Base-by-base conservation (phyloP, 2,329 filamentous ascomycete species). In the Lecanoromycetidae sp. region DNA sequence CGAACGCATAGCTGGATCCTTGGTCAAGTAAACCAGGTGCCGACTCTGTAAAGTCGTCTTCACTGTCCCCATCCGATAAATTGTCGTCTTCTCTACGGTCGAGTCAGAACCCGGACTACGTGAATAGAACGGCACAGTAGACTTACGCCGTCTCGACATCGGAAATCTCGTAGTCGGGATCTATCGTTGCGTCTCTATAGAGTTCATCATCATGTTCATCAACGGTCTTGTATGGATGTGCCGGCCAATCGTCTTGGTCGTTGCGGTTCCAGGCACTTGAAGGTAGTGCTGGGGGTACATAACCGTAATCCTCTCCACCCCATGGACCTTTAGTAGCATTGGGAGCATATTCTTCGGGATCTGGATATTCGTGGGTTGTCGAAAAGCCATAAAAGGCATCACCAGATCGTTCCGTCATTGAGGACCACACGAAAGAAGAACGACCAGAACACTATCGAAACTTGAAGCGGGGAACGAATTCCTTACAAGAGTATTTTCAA, bases 321-420 rank as follows among this genome's bases (percentile, higher is more conserved):
- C 49, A 51, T n/a, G 49, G 49, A 19, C 48, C 48, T 15, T 22
- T 44, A 5, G 40, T 48, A 13, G 30, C 32, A 40, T 48, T 17
- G 20, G 49, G 45, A 30, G 45, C 41, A 34, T n/a, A n/a, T n/a
- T 33, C 23, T 34, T 48, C 45, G 5, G 51, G 51, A 23, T 53
- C 51, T 26, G 51, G 51, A 19, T 53, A 53, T 29, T 46, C 41
- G 39, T 51, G 48, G 12, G 27, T 32, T 40, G 15, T 17, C 27
- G 23, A 17, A 17, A 23, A 30, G 5, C 23, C 25, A 10, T 34
- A 20, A 13, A 27, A 22, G 13, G 20, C 13, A 39, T 2, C 27
- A 17, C 12, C 36, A n/a, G 8, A 12, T 40, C 33, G 35, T 15
- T 39, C 27, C 44, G 34, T 46, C 5, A 6, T 13, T 13, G 10